Base-by-base conservation (phyloP, 345 rosid genomes). In the Viola odorata region DNA sequence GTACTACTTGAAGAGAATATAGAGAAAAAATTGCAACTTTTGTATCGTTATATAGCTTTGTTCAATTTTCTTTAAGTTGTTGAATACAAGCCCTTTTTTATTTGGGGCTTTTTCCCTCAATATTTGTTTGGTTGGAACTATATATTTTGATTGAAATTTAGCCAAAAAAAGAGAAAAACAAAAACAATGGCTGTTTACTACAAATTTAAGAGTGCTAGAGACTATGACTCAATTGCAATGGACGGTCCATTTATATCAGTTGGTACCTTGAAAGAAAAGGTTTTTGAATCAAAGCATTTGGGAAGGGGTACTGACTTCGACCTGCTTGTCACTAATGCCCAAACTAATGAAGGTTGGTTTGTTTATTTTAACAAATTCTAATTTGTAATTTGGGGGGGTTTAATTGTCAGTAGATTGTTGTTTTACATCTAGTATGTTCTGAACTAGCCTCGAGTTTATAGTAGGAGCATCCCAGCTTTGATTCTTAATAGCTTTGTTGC, bases 171-270 rank as follows among this genome's bases (percentile, higher is more conserved):
- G 17, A 48, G 48, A 40, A 17, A 54, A 54, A 68, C 14, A 58
- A 45, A 54, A 54, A 39, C 51, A 67, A 95, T 95, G 99, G 95
- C 99, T 70, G 96, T 95, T 42, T 88, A 91, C 85, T 95, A 91
- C 85, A 95, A 95, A 81, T 95, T 91, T 81, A 91, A 95, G 91
- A 95, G 99, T 85, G 99, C 99, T 59, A 84, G 81, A 90, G 97
- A 82, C 75, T 95, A 80, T 72, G 97, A 95, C 84, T 83, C 97
- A 52, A 78, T 95, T 57, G 58, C 85, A 61, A 78, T 95, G 97
- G 99, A 88, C 76, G 99, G 97, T 64, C 91, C 97, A 49, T 95
- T 91, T 85, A 91, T 95, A 76, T 86, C 95, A 12, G 95, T 91
- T 58, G 96, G 97, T 83, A 82, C 80, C 68, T 80, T 95, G 88